These are phyloP conservation scores for Mucor piriformis DNA, from an alignment of 371 early-diverging fungal genomes.

Conservation along the genomic window DNA sequence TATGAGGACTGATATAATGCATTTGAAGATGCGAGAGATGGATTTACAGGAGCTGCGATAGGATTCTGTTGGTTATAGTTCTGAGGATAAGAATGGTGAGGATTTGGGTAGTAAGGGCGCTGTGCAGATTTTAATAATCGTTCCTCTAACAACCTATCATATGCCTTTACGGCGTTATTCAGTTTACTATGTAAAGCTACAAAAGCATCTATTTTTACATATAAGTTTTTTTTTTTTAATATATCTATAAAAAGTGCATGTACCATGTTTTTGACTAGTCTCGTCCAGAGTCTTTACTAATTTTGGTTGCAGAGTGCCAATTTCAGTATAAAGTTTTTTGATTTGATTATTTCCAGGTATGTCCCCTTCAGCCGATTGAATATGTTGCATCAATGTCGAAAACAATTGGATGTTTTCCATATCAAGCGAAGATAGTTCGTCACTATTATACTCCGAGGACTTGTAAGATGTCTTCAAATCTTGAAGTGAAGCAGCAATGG, in stretches of 20 bases:
- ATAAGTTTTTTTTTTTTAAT: conserved; percentile 20
- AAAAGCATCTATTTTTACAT: conserved; percentile 25
- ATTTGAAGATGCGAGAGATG: background rate
- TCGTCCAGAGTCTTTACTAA: conserved; percentile 69
- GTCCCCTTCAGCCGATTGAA: conserved; percentile 54
- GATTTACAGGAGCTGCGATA: background rate
- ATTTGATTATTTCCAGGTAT: conserved; percentile 65
- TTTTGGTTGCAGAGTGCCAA: conserved; percentile 72
- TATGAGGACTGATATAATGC: background rate
- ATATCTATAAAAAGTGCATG: background rate
- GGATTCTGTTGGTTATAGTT: background rate
- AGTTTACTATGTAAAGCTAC: conserved; percentile 75
- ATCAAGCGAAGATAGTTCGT: conserved; percentile 60
- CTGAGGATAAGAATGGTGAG: background rate
- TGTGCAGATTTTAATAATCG: conserved; percentile 50
- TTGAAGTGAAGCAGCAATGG: conserved; percentile 88
- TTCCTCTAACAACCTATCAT: conserved; percentile 79
- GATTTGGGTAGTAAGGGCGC: background rate
- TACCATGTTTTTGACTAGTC: conserved; percentile 59
- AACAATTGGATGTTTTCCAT: conserved; percentile 76
- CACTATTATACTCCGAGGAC: background rate
- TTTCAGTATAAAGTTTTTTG: conserved; percentile 66
- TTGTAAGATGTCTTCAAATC: conserved; percentile 52
- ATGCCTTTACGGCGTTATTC: conserved; percentile 73
- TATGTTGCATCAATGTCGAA: conserved; percentile 64